Conservation (phyloP, 257 asterid species). For the Osmanthus fragrans region DNA sequence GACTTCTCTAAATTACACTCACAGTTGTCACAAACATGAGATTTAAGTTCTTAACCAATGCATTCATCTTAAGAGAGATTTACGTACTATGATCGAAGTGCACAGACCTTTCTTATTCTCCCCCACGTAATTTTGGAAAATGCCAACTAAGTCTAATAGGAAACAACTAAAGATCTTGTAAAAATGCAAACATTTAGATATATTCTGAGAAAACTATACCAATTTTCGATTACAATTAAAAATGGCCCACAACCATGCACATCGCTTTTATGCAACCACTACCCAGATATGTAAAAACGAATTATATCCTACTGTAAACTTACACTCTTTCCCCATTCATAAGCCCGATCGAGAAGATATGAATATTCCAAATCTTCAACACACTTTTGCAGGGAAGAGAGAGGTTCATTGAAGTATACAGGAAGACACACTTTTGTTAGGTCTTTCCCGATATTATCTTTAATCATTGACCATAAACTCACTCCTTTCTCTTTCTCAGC, state of each 20-base stretch:
- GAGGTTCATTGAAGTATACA: constrained; percentile 97
- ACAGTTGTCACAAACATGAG: background rate
- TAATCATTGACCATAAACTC: constrained; percentile 97
- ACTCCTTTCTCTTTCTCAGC: constrained; percentile 91
- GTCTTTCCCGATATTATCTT: constrained; percentile 97
- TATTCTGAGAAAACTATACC: background rate
- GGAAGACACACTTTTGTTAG: constrained; percentile 97
- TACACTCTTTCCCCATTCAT: constrained; percentile 87
- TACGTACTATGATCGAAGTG: background rate
- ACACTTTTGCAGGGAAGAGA: constrained; percentile 95
- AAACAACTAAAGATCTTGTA: background rate
- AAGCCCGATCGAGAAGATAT: constrained; percentile 87
- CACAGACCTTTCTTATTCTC: background rate
- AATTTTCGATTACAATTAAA: background rate
- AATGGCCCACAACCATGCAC: background rate
- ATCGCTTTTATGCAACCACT: background rate
- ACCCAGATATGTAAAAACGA: background rate
- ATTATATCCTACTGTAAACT: constrained; percentile 22
- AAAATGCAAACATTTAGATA: background rate
- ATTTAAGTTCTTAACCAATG: background rate
- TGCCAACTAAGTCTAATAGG: background rate
- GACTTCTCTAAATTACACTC: background rate
- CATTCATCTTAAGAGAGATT: background rate
- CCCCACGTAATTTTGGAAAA: too few species aligned
- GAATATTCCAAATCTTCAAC: constrained; percentile 95